phyloP scores from a whole-genome alignment of 73 alveolate genomes.

The Blepharisma japonicum region DNA sequence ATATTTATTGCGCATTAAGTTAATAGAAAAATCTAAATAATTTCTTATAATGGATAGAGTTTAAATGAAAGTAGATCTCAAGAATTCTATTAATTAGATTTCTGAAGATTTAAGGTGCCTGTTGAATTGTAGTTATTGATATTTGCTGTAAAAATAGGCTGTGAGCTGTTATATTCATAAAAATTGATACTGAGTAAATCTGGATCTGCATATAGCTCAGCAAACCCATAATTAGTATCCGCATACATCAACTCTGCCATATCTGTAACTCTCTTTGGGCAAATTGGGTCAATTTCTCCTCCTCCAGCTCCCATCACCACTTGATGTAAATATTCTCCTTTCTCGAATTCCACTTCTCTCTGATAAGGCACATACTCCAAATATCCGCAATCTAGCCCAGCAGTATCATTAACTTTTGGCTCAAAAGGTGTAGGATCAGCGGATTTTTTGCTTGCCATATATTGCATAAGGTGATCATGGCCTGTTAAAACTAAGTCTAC shows the following conservation, averaged over 20 bases:
- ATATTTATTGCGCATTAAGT: too few relatives aligned
- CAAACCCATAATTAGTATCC: background rate
- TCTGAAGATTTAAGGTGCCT: too few relatives aligned
- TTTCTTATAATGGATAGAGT: too few relatives aligned
- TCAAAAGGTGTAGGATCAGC: background rate
- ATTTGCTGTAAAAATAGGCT: too few relatives aligned
- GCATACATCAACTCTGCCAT: constrained; percentile 10
- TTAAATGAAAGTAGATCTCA: too few relatives aligned
- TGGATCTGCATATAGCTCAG: background rate
- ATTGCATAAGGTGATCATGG: constrained; percentile 9
- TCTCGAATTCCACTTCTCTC: background rate
- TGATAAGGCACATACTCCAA: background rate
- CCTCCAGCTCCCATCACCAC: constrained; percentile 25
- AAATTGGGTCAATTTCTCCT: background rate
- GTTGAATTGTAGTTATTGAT: too few relatives aligned
- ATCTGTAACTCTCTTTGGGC: background rate
- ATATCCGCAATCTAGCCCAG: background rate
- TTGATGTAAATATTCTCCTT: constrained; percentile 24
- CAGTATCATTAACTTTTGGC: background rate
- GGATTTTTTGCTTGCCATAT: background rate
- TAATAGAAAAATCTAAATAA: too few relatives aligned
- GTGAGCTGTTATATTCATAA: too few relatives aligned
- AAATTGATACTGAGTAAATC: too few relatives aligned
- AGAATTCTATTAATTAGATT: too few relatives aligned
- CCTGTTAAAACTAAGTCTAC: constrained; percentile 4